Base-by-base conservation (phyloP, 306 rosid species). In the Citrullus colocynthis region DNA sequence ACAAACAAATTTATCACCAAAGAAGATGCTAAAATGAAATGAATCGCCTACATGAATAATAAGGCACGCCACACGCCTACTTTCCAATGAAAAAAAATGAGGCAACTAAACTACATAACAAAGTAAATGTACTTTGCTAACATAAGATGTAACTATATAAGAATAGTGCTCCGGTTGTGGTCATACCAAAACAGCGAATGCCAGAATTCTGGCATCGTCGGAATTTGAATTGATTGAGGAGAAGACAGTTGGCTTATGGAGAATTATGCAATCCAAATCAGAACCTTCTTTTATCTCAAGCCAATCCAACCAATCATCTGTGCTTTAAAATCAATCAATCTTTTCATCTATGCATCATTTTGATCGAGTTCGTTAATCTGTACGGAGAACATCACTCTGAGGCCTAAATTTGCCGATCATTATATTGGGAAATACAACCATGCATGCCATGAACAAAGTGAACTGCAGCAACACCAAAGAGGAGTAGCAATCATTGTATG, bases 361-460 rank as follows among this genome's bases (percentile, higher is more conserved):
- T 59, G 83, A 79, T 82, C 80, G 39, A 37, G 52, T 51, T 82
- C 84, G 79, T 83, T 79, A 92, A 88, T 96, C 99, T 88, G 88
- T 86, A 78, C 99, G 99, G 81, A 92, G 83, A 80, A 79, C 88
- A 61, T 91, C 92, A 36, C 76, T 78, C 75, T 92, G 93, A 21
- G 89, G 90, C 83, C 87, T 85, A 76, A 89, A 89, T 63, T 82
- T 91, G 86, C 91, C 96, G 41, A 91, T 85, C 80, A 88, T 80
- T 62, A 93, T 83, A 88, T 81, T 85, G 56, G 98, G 99, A 82
- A 90, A 84, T 82, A 90, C 87, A 78, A 96, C 91, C 98, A 91
- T 96, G 90, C 88, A 84, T 64, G 97, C 96, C 98, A 96, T 96
- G 88, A 96, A 96, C 78, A 92, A 85, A 8, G 99, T 92, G 83